These are phyloP conservation scores for Parafenestella ontariensis DNA, from an alignment of 2,329 filamentous ascomycete genomes.

Conservation along the genomic window DNA sequence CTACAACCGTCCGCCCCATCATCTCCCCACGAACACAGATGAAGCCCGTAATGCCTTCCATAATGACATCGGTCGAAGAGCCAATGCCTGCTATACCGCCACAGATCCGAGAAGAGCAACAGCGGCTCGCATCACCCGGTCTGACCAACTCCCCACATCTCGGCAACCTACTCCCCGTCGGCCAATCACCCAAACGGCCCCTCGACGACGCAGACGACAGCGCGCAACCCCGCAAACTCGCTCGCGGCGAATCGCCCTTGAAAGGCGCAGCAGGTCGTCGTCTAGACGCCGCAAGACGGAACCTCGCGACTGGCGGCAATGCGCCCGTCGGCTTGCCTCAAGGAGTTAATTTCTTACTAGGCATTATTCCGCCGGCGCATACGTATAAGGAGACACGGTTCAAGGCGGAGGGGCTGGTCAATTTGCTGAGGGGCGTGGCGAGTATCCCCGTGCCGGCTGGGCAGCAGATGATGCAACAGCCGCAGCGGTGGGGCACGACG, in stretches of 20 bases:
- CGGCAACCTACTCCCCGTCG: conserved; percentile 27
- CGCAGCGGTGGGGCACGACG: conserved; percentile 36
- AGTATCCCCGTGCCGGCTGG: conserved; percentile 25
- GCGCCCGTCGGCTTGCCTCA: conserved; percentile 65
- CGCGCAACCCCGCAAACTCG: conserved; percentile 83
- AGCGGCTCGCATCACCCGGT: conserved; percentile 36
- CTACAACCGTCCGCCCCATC: conserved; percentile 79
- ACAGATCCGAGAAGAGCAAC: conserved; percentile 26
- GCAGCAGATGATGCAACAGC: conserved; percentile 5
- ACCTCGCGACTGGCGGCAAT: conserved; percentile 41
- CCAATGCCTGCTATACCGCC: conserved; percentile 23
- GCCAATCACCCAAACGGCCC: conserved; percentile 56
- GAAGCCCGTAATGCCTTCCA: conserved; percentile 52
- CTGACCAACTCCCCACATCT: conserved; percentile 43
- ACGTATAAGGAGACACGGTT: conserved; percentile 76
- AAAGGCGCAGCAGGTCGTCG: conserved; percentile 89
- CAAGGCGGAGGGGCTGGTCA: conserved; percentile 73
- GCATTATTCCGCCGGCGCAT: conserved; percentile 76
- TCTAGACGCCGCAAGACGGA: conserved; percentile 74
- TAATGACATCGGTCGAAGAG: conserved; percentile 43
- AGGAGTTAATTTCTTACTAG: conserved; percentile 62
- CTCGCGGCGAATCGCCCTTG: conserved; percentile 87
- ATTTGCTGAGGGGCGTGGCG: conserved; percentile 67
- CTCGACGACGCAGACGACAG: conserved; percentile 71
- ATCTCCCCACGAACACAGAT: conserved; percentile 83